Conservation (phyloP, 2,329 filamentous ascomycete genomes). For the Colletotrichum sp. region DNA sequence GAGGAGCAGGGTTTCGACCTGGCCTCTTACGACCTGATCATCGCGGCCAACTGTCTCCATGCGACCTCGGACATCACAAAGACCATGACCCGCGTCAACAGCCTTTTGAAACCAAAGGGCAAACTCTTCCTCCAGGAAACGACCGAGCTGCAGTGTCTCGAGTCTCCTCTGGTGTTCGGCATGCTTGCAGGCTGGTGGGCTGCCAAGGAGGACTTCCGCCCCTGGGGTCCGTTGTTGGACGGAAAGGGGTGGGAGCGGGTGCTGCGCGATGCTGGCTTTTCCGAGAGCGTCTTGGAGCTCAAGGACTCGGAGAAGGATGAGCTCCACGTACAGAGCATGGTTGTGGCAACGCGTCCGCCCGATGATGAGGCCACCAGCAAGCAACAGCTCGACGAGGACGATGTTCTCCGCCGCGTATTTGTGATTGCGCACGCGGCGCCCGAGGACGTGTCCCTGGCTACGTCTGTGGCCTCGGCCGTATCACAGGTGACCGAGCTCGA, state of each 20-base stretch:
- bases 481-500: background rate
- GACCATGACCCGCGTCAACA: constrained; percentile 26
- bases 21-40: constrained; percentile 40
- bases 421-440: background rate
- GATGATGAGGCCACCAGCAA: background rate
- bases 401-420: background rate
- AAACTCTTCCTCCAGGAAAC: constrained; percentile 23
- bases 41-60: constrained; percentile 37
- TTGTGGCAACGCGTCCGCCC: background rate
- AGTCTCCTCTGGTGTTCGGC: background rate
- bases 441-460: background rate
- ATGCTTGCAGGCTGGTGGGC: background rate
- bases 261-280: background rate
- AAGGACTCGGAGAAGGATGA: background rate
- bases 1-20: constrained; percentile 35
- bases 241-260: background rate
- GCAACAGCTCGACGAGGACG: background rate
- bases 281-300: background rate
- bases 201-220: constrained; percentile 1
- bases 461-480: background rate
- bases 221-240: background rate
- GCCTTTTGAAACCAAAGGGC: constrained; percentile 35
- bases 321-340: background rate
- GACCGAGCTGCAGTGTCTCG: background rate
- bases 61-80: constrained; percentile 27